Evolutionary conservation across 164 flowering plant species (phyloP), one percentile per base, ranked within the genome.

Genomic region (Liriodendron chinense): DNA sequence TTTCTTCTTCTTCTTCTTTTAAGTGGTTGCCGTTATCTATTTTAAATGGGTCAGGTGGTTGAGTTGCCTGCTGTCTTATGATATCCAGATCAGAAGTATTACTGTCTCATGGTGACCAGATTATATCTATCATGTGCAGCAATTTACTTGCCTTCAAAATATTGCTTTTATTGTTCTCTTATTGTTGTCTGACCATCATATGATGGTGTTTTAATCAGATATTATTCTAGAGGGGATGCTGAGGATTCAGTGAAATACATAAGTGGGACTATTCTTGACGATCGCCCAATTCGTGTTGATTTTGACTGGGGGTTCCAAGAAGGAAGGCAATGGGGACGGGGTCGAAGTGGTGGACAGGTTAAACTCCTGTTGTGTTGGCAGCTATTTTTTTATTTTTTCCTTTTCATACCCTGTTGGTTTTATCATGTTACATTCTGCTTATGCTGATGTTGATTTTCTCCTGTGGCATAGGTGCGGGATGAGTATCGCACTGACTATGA

Each of bases 271-370:
- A 89, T 94, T 81, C 94, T 96, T 64, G 99, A 96, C 84, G 99
- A 94, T 79, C 94, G 98, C 56, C 43, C 94, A 23, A 93, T 96
- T 75, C 97, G 98, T 81, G 99, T 89, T 70, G 98, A 96, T 86
- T 96, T 96, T 84, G 99, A 96, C 82, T 93, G 98, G 99, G 99
- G 98, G 25, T 96, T 96, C 80, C 92, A 92, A 81, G 98, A 96
- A 81, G 98, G 98, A 66, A 89, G 98, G 79, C 99, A 96, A 77
- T 96, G 99, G 98, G 98, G 99, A 0, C 97, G 98, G 80, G 98
- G 99, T 76, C 89, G 94, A 79, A 93, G 99, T 87, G 99, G 99
- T 78, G 98, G 99, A 14, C 98, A 96, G 94, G 96, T 93, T 65
- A 73, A 66, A 65, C 16, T 69, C 56, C 12, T 22, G 14, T 49